Evolutionary conservation across 208 protist genomes (phyloP), one percentile per base, ranked within the genome.

Genomic region (Crithidia thermophila): DNA sequence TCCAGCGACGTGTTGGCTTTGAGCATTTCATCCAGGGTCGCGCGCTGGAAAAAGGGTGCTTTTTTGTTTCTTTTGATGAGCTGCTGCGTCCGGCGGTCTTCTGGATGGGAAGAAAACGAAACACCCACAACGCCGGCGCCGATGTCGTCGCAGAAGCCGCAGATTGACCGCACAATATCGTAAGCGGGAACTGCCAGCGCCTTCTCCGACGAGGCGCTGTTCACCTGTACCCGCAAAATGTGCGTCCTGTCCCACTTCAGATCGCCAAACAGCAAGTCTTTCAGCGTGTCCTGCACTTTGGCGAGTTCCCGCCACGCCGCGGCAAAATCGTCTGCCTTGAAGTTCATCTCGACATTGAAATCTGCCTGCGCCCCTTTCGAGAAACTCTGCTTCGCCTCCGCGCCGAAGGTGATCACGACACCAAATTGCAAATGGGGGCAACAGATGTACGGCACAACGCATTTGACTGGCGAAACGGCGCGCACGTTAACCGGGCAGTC

Each of bases 361-460:
- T 91, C 59, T 8, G 71, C 56, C 7, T 64, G 37, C 3, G 71
- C 40, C 21, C 77, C 60, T 40, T 75, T 80, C 16, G 64, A 33
- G 42, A 85, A 42, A 55, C 60, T 78, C 37, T 77, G 40, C 45
- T 70, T 86, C 8, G 88, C 82, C 30, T 69, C 71, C 2, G 90
- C 75, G 1, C 89, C 89, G n/a, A 91, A 50, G 21, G 89, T 90
- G 30, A 92, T 77, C n/a, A 82, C 62, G 30, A 94, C 55, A 43
- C 60, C 72, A 3, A 94, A 40, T 23, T 86, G 82, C 16, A 69
- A 57, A 70, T 71, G 45, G 25, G 76, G 63, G 40, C 74, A 79
- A 75, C 86, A 92, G 25, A 82, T 34, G 64, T 88, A 95, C 11
- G 82, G 85, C 2, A 93, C 66, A 23, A 95, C 58, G 6, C 76